Evolutionary conservation across 208 protist species (phyloP).

Genomic region (Vickermania spadyakhi): DNA sequence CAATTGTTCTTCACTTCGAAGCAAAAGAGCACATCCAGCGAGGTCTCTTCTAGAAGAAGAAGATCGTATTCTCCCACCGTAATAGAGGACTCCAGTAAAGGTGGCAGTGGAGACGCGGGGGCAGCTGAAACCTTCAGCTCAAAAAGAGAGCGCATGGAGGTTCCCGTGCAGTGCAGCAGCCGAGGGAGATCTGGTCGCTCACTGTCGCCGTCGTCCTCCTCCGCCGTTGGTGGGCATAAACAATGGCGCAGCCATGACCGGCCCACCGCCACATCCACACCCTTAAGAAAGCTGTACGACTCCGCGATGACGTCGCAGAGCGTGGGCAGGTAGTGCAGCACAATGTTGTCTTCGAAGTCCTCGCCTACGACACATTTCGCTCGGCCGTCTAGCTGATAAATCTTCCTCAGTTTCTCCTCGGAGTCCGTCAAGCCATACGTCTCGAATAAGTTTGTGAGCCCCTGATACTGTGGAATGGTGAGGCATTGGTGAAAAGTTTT

Average conservation of each 20-base stretch:
- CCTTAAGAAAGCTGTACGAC: not conserved
- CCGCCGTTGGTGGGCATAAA: not conserved
- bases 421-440: not conserved
- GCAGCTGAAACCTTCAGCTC: not conserved
- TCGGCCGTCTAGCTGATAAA: not conserved
- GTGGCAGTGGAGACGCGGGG: not conserved
- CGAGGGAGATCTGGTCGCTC: not conserved
- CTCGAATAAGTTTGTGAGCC: not conserved
- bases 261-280: not conserved
- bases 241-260: not conserved
- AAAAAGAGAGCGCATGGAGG: not conserved
- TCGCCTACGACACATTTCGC: not conserved
- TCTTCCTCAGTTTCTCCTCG: not conserved
- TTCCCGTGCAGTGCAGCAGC: not conserved
- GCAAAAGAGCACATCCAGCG: not conserved
- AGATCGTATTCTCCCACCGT: not conserved
- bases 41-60: not conserved
- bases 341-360: not conserved
- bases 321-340: not conserved
- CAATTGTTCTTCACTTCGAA: not conserved
- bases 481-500: too few species aligned
- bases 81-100: not conserved
- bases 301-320: not conserved
- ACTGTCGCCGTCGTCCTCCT: not conserved
- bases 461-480: too few species aligned